Base-by-base conservation (phyloP, 164 flowering plant species). In the Nymphaea colorata region DNA sequence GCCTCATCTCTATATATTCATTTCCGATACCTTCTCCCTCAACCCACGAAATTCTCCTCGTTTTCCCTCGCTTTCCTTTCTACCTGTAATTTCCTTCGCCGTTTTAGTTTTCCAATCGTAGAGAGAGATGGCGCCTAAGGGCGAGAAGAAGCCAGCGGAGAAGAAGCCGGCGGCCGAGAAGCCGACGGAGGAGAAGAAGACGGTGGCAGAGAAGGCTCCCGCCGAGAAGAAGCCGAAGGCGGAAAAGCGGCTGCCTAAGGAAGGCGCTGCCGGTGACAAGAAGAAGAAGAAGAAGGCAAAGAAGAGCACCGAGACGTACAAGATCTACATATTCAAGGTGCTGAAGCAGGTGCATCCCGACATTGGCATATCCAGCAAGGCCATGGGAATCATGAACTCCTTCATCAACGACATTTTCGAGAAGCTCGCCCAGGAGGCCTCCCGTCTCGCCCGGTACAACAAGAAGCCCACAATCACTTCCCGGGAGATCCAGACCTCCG, bases 161-260 rank as follows among this genome's bases (percentile, higher is more conserved):
- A 64, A 64, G 66, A 64, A 64, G 42, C 63, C 63, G 0, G 63
- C 63, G 6, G 63, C 63, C 3, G 57, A 5, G 57, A 3, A 51
- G 57, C 8, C 11, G 41, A 6, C 62, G 10, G n/a, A 12, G 11
- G 41, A 14, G 63, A n/a, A 61, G 63, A 5, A 61, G 41, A 17
- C 12, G 57, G 18, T 11, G 25, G 69, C 76, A 5, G 69, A 65
- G 45, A 66, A 69, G 53, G 68, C 68, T 18, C 69, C 72, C 4
- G 66, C 68, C 3, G 72, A 69, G 44, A 73, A 73, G 53, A 66
- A 66, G 45, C 67, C 67, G 8, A 66, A 66, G 44, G 76, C 76
- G 15, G 76, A 63, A 66, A 74, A 74, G 66, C 44, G 65, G 3
- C 45, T 74, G 3, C 76, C 76, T 2, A 74, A 69, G 61, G 76